These are phyloP conservation scores for Puccinia horiana DNA, from an alignment of 1,284 basidiomycete species.

Conservation along the genomic window DNA sequence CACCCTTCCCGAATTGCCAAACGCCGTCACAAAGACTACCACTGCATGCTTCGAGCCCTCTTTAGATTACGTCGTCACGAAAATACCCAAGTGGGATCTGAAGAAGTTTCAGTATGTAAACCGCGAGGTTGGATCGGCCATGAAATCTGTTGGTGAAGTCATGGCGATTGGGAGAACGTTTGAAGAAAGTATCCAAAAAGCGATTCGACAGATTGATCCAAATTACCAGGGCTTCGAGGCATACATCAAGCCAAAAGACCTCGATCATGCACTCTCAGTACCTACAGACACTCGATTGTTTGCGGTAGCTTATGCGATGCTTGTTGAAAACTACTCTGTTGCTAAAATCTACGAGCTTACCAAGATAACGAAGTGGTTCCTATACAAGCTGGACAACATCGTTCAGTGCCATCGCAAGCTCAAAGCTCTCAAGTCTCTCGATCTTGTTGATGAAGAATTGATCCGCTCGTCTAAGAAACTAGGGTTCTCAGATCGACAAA, in stretches of 20 bases:
- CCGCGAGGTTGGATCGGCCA: constrained; percentile 90
- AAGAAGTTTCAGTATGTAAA: constrained; percentile 97
- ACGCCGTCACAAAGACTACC: constrained; percentile 98
- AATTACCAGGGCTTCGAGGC: constrained; percentile 69
- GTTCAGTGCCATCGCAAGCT: constrained; percentile 77
- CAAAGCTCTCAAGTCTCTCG: constrained; percentile 70
- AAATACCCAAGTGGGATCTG: constrained; percentile 99
- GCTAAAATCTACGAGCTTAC: constrained; percentile 88
- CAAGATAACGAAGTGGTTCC: constrained; percentile 96
- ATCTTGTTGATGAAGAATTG: constrained; percentile 64
- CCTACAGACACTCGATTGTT: constrained; percentile 90
- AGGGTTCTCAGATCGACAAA: constrained; percentile 93
- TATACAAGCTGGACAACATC: constrained; percentile 98
- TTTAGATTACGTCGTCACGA: constrained; percentile 98
- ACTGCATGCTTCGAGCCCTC: constrained; percentile 99
- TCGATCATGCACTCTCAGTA: constrained; percentile 73
- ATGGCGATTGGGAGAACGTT: constrained; percentile 99
- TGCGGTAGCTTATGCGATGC: constrained; percentile 96
- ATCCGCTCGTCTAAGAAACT: constrained; percentile 81
- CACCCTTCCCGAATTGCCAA: constrained; percentile 95
- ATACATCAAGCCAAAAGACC: constrained; percentile 76
- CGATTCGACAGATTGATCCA: constrained; percentile 94
- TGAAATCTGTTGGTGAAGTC: constrained; percentile 99
- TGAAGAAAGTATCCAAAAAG: constrained; percentile 98
- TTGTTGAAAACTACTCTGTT: constrained; percentile 85